These are phyloP conservation scores for Penstemon davidsonii DNA, from an alignment of 257 asterid species.

Conservation along the genomic window DNA sequence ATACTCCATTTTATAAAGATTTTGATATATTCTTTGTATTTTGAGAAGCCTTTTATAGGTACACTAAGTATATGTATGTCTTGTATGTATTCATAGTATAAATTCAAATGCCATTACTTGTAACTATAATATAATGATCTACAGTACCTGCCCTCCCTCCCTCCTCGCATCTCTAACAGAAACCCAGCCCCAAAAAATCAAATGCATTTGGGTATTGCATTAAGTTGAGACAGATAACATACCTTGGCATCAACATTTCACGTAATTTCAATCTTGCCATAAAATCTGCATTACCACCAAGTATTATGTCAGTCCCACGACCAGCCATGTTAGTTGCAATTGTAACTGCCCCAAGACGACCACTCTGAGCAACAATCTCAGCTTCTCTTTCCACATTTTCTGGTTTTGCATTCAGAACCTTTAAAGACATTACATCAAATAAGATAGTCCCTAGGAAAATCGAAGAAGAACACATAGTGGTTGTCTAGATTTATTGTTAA, in stretches of 20 bases:
- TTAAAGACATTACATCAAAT: constrained; percentile 25
- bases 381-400: constrained; percentile 99
- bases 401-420: constrained; percentile 99
- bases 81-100: background rate
- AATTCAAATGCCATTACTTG: background rate
- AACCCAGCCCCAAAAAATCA: constrained; percentile 17
- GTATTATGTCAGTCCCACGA: constrained; percentile 98
- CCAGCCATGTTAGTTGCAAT: constrained; percentile 99
- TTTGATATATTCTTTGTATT: constrained; percentile 20
- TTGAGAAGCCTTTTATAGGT: constrained; percentile 12
- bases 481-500: too few relatives aligned
- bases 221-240: constrained; percentile 25
- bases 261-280: constrained; percentile 97
- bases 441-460: constrained; percentile 13
- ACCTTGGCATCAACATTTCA: constrained; percentile 99
- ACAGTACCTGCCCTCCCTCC: background rate
- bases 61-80: background rate
- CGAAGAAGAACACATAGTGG: background rate
- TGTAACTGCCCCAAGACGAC: constrained; percentile 97
- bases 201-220: constrained; percentile 13
- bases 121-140: background rate
- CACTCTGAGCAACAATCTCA: constrained; percentile 99
- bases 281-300: constrained; percentile 99
- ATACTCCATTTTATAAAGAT: background rate
- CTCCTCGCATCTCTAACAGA: constrained; percentile 6